Base-by-base conservation (phyloP, 106 monocot genomes). In the Amphibolis antarctica region DNA sequence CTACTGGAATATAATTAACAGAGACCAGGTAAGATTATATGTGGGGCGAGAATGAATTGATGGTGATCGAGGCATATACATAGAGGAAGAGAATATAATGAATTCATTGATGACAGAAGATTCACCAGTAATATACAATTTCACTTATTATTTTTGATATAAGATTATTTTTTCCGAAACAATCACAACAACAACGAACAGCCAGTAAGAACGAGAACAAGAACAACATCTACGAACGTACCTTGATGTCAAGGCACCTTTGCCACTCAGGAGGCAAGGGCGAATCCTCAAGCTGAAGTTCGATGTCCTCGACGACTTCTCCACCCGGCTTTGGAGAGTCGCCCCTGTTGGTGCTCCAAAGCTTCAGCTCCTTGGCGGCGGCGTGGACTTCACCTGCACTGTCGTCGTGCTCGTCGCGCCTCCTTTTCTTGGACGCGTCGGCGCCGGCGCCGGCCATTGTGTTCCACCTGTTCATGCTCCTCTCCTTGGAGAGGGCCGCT, bases 221-320 rank as follows among this genome's bases (percentile, higher is more conserved):
- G 44, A 18, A 46, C 36, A 43, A 28, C 31, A 29, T 30, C 0
- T 29, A 59, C 5, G 18, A 12, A 10, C 11, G 22, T 66, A 88
- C 87, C 80, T 81, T 69, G 61, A 83, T 83, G 63, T 88, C 87
- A 57, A 83, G 83, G 67, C 83, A 83, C n/a, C 83, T 68, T 46
- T 83, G 83, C 87, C 87, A 83, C 51, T 83, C 87, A 14, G 77
- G 63, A 0, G 83, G 83, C 44, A 83, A 59, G n/a, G 88, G 88
- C 3, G 80, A 53, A 15, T 83, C 66, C 66, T 36, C 86, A 44
- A 87, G 74, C 9, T 77, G 64, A 31, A 87, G 80, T 31, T 87
- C 86, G 57, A 83, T 61, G 27, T 70, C 76, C 14, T 53, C 12
- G 48, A 30, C 31, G n/a, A 19, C 28, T 7, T 2, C 36, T 20